Base-by-base conservation (phyloP, 345 rosid species). In the Zanthoxylum bungeanum region DNA sequence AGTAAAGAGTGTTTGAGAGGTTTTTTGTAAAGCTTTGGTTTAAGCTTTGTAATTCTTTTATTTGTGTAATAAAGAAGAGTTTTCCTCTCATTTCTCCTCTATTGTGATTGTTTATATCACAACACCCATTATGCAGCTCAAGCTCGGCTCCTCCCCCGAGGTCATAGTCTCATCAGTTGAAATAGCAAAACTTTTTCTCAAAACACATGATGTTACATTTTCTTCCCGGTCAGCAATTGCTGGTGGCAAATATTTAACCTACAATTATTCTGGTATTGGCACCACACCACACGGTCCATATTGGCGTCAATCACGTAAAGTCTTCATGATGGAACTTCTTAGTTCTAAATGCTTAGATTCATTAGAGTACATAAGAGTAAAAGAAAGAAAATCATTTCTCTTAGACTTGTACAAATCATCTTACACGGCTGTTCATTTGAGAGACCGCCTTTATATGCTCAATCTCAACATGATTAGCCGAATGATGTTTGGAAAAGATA, bases 191-290 rank as follows among this genome's bases (percentile, higher is more conserved):
- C 60, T 75, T 27, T 50, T 88, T 61, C 85, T 88, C 42, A 88
- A 80, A 79, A 83, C 89, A 61, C 74, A 86, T 28, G 93, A 88
- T 34, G 71, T 77, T 19, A 9, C 39, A 72, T 86, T 88, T 40
- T 64, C 82, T 0, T 82, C 70, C 60, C 71, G 93, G 30, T 91
- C 87, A 3, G 66, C 74, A 64, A 69, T 36, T 0, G 81, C 83
- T 6, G 83, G 88, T 3, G 93, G 91, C 8, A 85, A 85, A 37
- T 85, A 89, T 84, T 85, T 86, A 3, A 77, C 91, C 22, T 89
- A 81, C 75, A 81, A 85, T 59, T 87, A 84, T 74, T 80, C 86
- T 85, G 21, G 77, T 82, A 0, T 85, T 88, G 91, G 83, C 91
- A 1, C 87, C 80, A 0, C 46, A 40, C 46, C 46, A 40, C 87